Percentiles rank a stretch among this genome's conserved stretches.
Evolutionary conservation across 495 filamentous ascomycete species (phyloP).

Genomic region (Elasticomyces elasticus): DNA sequence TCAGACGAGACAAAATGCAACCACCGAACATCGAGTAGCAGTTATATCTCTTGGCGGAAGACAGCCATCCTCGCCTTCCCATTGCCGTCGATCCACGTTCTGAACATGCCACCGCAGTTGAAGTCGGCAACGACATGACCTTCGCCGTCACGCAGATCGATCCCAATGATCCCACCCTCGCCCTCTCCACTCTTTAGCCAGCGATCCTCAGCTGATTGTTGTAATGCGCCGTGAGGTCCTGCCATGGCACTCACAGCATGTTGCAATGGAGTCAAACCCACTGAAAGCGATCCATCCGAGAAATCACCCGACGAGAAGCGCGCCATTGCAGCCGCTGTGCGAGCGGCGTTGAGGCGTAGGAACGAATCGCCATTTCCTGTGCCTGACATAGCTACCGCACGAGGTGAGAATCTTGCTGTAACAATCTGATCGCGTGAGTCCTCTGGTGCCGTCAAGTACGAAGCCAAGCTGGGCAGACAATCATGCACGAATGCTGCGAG

Average conservation of each 20-base stretch:
- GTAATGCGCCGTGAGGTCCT: constrained; percentile 64
- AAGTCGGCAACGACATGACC: constrained; percentile 59
- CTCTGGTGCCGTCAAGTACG: constrained; percentile 3
- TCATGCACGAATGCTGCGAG: constrained; percentile 3
- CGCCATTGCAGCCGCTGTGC: constrained; percentile 62
- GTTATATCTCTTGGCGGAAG: too few relatives aligned
- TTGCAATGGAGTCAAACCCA: constrained; percentile 27
- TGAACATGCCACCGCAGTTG: constrained; percentile 87
- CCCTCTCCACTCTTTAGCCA: constrained; percentile 75
- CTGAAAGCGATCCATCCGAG: constrained; percentile 14
- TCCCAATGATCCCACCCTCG: constrained; percentile 77
- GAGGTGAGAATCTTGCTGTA: neutral
- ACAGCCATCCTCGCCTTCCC: constrained; percentile 55
- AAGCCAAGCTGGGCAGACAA: constrained; percentile 13
- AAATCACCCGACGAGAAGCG: constrained; percentile 43
- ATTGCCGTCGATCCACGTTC: constrained; percentile 61
- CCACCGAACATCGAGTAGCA: too few relatives aligned
- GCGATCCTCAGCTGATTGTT: constrained; percentile 61
- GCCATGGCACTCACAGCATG: constrained; percentile 52
- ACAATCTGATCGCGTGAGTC: too few relatives aligned
- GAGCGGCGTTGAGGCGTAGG: constrained; percentile 58
- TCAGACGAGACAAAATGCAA: too few relatives aligned
- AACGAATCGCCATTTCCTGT: constrained; percentile 91
- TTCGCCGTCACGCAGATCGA: constrained; percentile 50
- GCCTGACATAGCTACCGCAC: constrained; percentile 59